phyloP scores from a whole-genome alignment of 176 grass and related monocot genomes.

The Cymbopogon citratus region DNA sequence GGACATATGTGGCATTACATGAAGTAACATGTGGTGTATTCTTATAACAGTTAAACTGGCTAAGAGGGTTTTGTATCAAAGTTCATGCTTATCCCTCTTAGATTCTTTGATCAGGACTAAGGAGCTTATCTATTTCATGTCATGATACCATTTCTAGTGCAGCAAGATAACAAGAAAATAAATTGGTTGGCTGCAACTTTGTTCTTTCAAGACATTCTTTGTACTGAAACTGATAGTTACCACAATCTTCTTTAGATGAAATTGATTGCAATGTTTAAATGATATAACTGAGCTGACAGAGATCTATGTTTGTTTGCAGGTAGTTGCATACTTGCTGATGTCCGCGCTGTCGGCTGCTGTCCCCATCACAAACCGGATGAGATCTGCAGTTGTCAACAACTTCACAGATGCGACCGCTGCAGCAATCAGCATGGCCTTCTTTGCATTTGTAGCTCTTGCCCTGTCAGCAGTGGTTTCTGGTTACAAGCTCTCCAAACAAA shows the following conservation, averaged over 20 bases:
- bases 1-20: background rate
- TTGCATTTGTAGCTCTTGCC: constrained; percentile 64
- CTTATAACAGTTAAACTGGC: background rate
- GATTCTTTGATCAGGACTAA: background rate
- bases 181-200: background rate
- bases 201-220: background rate
- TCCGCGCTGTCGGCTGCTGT: constrained; percentile 72
- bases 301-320: constrained; percentile 29
- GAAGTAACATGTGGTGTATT: background rate
- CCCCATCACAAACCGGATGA: constrained; percentile 86
- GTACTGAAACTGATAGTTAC: background rate
- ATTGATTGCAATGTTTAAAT: background rate
- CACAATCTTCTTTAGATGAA: background rate
- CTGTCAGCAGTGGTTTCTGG: constrained; percentile 69
- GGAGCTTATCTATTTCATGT: background rate
- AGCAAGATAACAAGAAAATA: background rate
- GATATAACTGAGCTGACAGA: background rate
- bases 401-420: constrained; percentile 68
- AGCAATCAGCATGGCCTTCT: constrained; percentile 82
- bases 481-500: constrained; percentile 76
- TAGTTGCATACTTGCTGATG: constrained; percentile 75
- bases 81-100: background rate
- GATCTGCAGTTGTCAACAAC: constrained; percentile 57
- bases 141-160: constrained; percentile 6
- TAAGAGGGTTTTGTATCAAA: background rate